Conservation (phyloP, 306 rosid genomes). For the Echinosophora koreensis region DNA sequence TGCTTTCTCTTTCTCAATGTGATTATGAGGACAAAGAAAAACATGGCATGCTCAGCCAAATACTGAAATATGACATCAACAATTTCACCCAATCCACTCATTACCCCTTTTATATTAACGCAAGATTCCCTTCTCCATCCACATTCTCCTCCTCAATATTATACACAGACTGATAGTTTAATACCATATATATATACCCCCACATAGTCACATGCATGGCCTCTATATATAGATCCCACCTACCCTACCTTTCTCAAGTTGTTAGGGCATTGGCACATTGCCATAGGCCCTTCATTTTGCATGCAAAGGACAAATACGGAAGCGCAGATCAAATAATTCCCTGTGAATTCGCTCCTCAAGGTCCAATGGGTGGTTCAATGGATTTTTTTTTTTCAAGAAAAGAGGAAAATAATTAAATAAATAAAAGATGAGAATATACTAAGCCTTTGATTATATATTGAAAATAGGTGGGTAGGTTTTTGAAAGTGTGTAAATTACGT, state of each 20-base stretch:
- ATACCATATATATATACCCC: constrained; percentile 42
- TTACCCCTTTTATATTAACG: constrained; percentile 36
- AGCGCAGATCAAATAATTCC: constrained; percentile 2
- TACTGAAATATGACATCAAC: constrained; percentile 46
- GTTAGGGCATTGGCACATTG: background rate
- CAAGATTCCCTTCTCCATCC: constrained; percentile 51
- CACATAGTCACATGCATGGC: constrained; percentile 46
- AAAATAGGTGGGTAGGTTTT: background rate
- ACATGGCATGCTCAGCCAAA: constrained; percentile 46
- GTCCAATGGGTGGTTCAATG: constrained; percentile 26
- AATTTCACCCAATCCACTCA: constrained; percentile 57
- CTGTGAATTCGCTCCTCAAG: constrained; percentile 4
- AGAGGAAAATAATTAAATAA: background rate
- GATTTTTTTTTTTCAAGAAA: background rate
- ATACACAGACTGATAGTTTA: constrained; percentile 24
- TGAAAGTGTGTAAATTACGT: background rate
- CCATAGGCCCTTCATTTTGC: constrained; percentile 32
- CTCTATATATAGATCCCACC: constrained; percentile 47
- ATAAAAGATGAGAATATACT: background rate
- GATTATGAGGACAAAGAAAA: constrained; percentile 53
- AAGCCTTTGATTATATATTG: background rate
- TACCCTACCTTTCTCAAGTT: constrained; percentile 39
- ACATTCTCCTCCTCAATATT: constrained; percentile 41
- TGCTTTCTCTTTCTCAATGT: constrained; percentile 24
- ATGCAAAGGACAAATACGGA: constrained; percentile 43